phyloP scores from a whole-genome alignment of 805 yeast genomes.

The Candida krabiensis region DNA sequence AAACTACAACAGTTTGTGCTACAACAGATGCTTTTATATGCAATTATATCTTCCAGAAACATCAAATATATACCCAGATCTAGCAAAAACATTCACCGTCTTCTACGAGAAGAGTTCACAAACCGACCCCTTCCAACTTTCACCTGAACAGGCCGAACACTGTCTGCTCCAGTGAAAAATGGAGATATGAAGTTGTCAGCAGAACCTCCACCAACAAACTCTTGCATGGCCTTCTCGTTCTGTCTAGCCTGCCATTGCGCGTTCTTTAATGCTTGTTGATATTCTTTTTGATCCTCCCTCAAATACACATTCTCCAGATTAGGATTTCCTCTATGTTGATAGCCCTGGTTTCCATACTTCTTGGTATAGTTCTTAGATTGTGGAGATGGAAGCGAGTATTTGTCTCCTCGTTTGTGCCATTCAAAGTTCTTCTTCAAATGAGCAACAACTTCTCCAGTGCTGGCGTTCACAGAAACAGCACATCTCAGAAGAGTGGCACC shows the following conservation, averaged over 20 bases:
- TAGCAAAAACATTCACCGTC: too few relatives aligned
- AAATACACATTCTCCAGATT: conserved; percentile 57
- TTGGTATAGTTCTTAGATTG: conserved; percentile 72
- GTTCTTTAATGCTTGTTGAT: conserved; percentile 80
- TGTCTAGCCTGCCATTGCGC: conserved; percentile 85
- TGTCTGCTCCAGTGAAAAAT: conserved; percentile 64
- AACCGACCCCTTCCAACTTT: conserved; percentile 83
- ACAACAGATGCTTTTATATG: too few relatives aligned
- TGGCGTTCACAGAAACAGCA: conserved; percentile 79
- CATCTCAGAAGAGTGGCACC: conserved; percentile 88
- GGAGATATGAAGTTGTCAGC: conserved; percentile 88
- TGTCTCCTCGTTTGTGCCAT: conserved; percentile 89
- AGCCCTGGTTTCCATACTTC: conserved; percentile 75
- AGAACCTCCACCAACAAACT: conserved; percentile 94
- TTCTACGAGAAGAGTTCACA: conserved; percentile 63
- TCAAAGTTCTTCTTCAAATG: conserved; percentile 89
- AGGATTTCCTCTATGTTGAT: conserved; percentile 64
- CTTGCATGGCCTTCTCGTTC: conserved; percentile 80
- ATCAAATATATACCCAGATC: too few relatives aligned
- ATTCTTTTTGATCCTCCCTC: conserved; percentile 94
- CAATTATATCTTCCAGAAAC: too few relatives aligned
- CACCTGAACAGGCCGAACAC: conserved; percentile 56
- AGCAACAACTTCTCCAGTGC: conserved; percentile 80
- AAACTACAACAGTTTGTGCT: too few relatives aligned
- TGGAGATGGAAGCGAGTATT: conserved; percentile 84